Base-by-base conservation (phyloP, 2,329 filamentous ascomycete species). In the Ophiocordyceps sinensis region DNA sequence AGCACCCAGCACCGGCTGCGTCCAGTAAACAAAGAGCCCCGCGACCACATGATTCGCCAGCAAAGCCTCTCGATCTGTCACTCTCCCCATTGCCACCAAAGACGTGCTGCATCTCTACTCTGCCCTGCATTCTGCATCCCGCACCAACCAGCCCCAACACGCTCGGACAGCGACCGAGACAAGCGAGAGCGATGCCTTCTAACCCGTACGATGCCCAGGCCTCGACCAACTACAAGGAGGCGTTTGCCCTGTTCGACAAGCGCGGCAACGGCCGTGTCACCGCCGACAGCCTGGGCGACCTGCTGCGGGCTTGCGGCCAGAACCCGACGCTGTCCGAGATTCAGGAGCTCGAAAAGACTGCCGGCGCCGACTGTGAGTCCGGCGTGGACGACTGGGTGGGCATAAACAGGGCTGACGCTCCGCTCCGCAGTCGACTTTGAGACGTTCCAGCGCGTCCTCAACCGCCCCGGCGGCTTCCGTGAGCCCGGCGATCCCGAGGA, bases 141-240 rank as follows among this genome's bases (percentile, higher is more conserved):
- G 14, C n/a, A 17, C 32, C 13, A 15, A 15, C 13, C 5, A 17
- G 31, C 14, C 29, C 14, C 29, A 32, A 5, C 32, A 6, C 14
- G 14, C 10, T 35, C 15, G 32, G 14, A 17, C 13, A 5, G n/a
- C n/a, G 21, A 28, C 36, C 7, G 29, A 30, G 14, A 14, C 11
- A 26, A 32, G 9, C 28, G 37, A 38, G 32, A 29, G 42, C 49
- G 57, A 72, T 71, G 67, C 52, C 65, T 54, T 67, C 70, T 72
- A 72, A 73, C 58, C 57, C 67, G 45, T 67, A 60, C 53, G 69
- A 72, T 47, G 56, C 64, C 37, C 75, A 81, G 77, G 77, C 77
- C 63, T 79, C 75, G 47, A 96, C 89, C 70, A 96, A 98, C 82
- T 98, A 96, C 85, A 96, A 96, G 75, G 91, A 98, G 81, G 91